Evolutionary conservation across 768 basidiomycete species (phyloP), one percentile per base, ranked within the genome.

Genomic region (Jaapia argillacea): DNA sequence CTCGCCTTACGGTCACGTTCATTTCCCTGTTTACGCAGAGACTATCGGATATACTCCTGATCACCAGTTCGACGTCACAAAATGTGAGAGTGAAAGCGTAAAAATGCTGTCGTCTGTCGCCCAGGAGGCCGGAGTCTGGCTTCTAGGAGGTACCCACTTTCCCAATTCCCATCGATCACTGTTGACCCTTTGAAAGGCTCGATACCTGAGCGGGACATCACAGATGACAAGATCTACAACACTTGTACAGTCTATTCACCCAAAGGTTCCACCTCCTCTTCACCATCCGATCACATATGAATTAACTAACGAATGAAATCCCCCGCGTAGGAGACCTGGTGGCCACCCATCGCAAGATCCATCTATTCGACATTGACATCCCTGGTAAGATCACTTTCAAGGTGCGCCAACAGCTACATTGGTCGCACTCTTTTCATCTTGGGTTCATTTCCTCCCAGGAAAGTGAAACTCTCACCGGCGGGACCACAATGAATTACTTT

Each of bases 291-390:
- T n/a, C n/a, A n/a, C n/a, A n/a, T n/a, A n/a, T n/a, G n/a, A n/a
- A n/a, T n/a, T n/a, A n/a, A n/a, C n/a, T n/a, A n/a, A n/a, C n/a
- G n/a, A n/a, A n/a, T n/a, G n/a, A n/a, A n/a, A n/a, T n/a, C n/a
- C n/a, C n/a, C 39, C 22, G 27, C 4, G 3, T 46, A 89, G 92
- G 93, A 21, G 78, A 88, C 43, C 71, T 98, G 21, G 75, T 98
- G 12, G 84, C 85, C 0, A 77, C 74, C 28, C 91, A 98, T 63
- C 81, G 94, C 42, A 99, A 99, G 62, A 75, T 98, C 2, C 96
- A 99, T 57, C 68, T 99, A 4, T 99, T 98, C 61, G 94, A 99
- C 58, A 97, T 98, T 48, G 91, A 98, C 56, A 94, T 99, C 41
- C 85, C 86, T 0, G 90, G 89, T 13, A 82, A 87, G 58, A 91